These are phyloP conservation scores for Verbena officinalis DNA, from an alignment of 257 asterid species.

Conservation along the genomic window DNA sequence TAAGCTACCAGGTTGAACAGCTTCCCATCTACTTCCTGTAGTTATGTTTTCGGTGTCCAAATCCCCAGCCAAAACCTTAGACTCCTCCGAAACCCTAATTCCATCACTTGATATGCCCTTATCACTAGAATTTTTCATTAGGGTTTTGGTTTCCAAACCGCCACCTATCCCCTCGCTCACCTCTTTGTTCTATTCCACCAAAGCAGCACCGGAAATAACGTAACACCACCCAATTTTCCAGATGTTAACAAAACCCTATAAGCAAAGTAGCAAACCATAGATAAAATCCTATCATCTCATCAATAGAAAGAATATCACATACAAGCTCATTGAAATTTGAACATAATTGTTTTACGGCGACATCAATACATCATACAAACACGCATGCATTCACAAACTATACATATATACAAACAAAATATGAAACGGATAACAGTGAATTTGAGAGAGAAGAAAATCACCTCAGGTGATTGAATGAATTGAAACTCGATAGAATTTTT, in stretches of 20 bases:
- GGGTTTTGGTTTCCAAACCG: conserved; percentile 41
- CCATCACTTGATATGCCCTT: conserved; percentile 38
- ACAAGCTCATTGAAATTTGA: conserved; percentile 14
- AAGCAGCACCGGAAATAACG: conserved; percentile 27
- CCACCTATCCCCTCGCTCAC: conserved; percentile 27
- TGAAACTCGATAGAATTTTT: conserved; percentile 11
- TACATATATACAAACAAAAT: neutral
- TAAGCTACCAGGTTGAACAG: conserved; percentile 24
- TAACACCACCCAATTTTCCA: conserved; percentile 32
- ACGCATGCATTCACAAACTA: conserved; percentile 28
- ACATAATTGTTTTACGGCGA: neutral
- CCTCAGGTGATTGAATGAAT: conserved; percentile 36
- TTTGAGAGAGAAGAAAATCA: conserved; percentile 26
- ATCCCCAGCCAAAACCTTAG: conserved; percentile 32
- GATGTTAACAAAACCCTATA: conserved; percentile 50
- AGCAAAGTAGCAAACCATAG: conserved; percentile 33
- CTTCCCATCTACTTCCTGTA: conserved; percentile 24
- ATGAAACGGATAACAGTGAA: conserved; percentile 13
- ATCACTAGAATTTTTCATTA: conserved; percentile 31
- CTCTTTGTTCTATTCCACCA: conserved; percentile 29
- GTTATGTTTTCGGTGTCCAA: conserved; percentile 13
- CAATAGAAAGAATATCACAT: conserved; percentile 1
- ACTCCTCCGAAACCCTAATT: conserved; percentile 49
- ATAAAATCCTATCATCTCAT: conserved; percentile 24
- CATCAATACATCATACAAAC: conserved; percentile 16